Conservation (phyloP, 306 rosid genomes). For the Dryas alaskensis region DNA sequence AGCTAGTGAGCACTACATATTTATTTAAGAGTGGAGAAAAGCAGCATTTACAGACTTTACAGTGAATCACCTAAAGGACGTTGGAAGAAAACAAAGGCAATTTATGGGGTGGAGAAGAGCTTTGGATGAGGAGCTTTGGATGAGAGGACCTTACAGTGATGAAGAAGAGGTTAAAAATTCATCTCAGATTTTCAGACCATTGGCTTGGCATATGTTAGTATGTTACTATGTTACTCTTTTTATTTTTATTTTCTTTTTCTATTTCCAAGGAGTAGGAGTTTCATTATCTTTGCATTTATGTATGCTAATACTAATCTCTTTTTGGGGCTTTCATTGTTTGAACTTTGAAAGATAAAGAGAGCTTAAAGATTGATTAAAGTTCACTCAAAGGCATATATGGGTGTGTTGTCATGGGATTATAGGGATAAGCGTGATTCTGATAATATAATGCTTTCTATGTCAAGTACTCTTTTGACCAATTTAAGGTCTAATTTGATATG, state of each 20-base stretch:
- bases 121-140: slow-evolving; percentile 34
- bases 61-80: slow-evolving; percentile 28
- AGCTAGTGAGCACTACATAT: background rate
- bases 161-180: background rate
- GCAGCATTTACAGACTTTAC: background rate
- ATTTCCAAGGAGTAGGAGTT: background rate
- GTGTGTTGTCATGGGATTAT: background rate
- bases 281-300: background rate
- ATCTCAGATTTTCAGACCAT: background rate
- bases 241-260: background rate
- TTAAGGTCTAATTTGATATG: background rate
- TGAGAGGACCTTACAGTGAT: background rate
- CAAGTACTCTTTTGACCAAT: background rate
- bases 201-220: background rate
- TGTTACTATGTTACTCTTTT: background rate
- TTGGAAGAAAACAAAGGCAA: slow-evolving; percentile 29
- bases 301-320: background rate
- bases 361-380: background rate
- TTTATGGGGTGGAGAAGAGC: slow-evolving; percentile 29
- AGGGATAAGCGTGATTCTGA: background rate
- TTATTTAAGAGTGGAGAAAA: background rate
- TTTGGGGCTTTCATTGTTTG: background rate
- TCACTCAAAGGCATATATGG: background rate
- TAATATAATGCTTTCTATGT: background rate
- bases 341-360: slow-evolving; percentile 10